These are phyloP conservation scores for Picochlorum sp. DNA, from an alignment of 139 green algal species.

Conservation along the genomic window DNA sequence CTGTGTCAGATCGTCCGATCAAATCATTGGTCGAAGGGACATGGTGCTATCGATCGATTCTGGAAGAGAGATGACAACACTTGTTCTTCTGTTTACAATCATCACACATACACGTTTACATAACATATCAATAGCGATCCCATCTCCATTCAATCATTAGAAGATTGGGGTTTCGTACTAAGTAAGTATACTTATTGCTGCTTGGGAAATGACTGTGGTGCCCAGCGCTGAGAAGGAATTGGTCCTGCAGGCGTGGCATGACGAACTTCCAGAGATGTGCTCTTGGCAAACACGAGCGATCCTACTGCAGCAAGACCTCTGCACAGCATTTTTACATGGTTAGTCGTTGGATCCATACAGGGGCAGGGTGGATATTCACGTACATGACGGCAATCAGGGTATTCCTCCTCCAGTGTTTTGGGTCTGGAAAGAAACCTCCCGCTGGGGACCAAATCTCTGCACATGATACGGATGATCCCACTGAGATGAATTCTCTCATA, in stretches of 20 bases:
- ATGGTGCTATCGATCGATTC: no score
- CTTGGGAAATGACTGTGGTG: conserved; percentile 9
- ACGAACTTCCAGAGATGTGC: conserved; percentile 15
- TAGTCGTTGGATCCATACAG: not conserved
- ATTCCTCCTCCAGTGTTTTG: conserved; percentile 30
- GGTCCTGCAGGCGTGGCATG: conserved; percentile 9
- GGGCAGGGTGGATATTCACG: not conserved
- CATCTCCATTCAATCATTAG: no score
- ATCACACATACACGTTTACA: no score
- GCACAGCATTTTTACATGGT: not conserved
- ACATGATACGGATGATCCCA: not conserved
- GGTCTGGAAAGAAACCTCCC: conserved; percentile 33
- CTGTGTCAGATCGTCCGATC: no score
- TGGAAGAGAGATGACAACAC: no score
- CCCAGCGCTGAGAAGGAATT: conserved; percentile 18
- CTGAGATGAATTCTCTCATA: no score
- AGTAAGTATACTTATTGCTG: no score
- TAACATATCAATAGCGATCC: no score
- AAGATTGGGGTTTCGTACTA: no score
- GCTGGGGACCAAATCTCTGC: conserved; percentile 34
- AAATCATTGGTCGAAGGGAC: no score
- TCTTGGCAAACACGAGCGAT: conserved; percentile 12
- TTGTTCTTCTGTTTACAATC: no score
- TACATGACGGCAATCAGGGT: conserved; percentile 17
- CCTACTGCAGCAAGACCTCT: conserved; percentile 15